A percentile compares a stretch with the other conserved stretches of the same genome.
Conservation (phyloP, 768 basidiomycete genomes). For the Termitomyces sp. region DNA sequence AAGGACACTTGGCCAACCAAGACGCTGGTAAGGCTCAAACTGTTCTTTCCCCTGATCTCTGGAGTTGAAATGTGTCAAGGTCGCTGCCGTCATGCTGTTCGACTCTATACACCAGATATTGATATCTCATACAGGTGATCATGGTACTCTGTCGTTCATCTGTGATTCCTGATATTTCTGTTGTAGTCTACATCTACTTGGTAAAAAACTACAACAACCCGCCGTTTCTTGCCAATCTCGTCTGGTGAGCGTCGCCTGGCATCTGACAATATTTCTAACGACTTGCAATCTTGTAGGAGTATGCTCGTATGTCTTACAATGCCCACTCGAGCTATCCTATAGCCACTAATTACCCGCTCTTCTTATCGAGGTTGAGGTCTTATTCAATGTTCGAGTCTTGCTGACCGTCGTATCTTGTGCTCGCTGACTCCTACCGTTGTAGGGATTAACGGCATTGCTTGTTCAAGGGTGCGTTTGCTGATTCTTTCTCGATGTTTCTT, state of each 20-base stretch:
- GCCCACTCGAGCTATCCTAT: background rate
- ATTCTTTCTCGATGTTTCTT: background rate
- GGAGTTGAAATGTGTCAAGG: constrained; percentile 26
- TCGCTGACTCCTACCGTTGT: background rate
- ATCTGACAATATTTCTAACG: background rate
- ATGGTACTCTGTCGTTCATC: background rate
- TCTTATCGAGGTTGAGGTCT: constrained; percentile 12
- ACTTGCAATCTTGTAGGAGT: constrained; percentile 22
- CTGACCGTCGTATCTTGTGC: background rate
- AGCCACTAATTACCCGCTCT: background rate
- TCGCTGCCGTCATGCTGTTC: constrained; percentile 39
- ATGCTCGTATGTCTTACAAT: constrained; percentile 23
- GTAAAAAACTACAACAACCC: constrained; percentile 33
- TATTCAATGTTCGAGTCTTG: constrained; percentile 39
- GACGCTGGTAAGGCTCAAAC: constrained; percentile 30
- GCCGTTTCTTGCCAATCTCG: constrained; percentile 22
- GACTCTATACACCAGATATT: constrained; percentile 51
- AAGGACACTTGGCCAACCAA: constrained; percentile 45
- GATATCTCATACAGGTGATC: constrained; percentile 45
- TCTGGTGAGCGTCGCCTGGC: constrained; percentile 28
- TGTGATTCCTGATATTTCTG: background rate
- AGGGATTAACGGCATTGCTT: constrained; percentile 42
- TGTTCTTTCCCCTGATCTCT: background rate
- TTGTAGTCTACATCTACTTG: constrained; percentile 42
- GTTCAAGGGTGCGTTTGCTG: constrained; percentile 35